Evolutionary conservation across 2,329 filamentous ascomycete genomes (phyloP), one percentile per base, ranked within the genome.

Genomic region (Epichloe sylvatica): DNA sequence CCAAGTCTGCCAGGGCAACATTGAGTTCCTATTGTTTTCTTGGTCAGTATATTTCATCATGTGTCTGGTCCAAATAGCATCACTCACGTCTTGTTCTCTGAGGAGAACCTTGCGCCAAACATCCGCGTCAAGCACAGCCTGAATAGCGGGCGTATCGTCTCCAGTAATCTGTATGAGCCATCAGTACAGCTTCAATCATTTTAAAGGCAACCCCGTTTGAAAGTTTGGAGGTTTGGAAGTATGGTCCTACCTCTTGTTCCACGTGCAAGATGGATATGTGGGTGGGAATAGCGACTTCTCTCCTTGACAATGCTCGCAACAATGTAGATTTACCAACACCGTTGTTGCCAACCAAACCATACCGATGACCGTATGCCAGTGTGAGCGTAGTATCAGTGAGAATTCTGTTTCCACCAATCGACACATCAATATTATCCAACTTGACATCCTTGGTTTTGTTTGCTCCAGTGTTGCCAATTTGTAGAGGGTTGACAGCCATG

Each of bases 221-320:
- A 9, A 7, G 7, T 4, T 9, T 2, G 8, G 21, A 23, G 17
- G 5, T 12, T 21, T 13, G 21, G 5, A 19, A 21, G 5, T n/a
- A 21, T n/a, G 23, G 2, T 60, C 70, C 61, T 69, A 88, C 85
- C 75, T 98, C 92, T 76, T 98, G 92, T 66, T 97, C 92, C 46
- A 98, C 92, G 73, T 98, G 92, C 17, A 98, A 79, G 77, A 98
- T 98, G 11, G 92, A 96, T 56, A 98, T 98, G 59, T 98, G 91
- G 1, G 87, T 94, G 11, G 92, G 92, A 68, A 98, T 92, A 4
- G 90, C 79, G 52, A 98, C 78, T 64, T 98, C 92, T 84, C 92
- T 81, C 61, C 88, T 82, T 61, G 90, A 94, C 56, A 98, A 74
- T 15, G 92, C 92, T 58, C 92, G 80, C 54, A 98, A 77, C 55